Evolutionary conservation across 768 basidiomycete species (phyloP), one percentile per base, ranked within the genome.

Genomic region (Mycena latifolia): DNA sequence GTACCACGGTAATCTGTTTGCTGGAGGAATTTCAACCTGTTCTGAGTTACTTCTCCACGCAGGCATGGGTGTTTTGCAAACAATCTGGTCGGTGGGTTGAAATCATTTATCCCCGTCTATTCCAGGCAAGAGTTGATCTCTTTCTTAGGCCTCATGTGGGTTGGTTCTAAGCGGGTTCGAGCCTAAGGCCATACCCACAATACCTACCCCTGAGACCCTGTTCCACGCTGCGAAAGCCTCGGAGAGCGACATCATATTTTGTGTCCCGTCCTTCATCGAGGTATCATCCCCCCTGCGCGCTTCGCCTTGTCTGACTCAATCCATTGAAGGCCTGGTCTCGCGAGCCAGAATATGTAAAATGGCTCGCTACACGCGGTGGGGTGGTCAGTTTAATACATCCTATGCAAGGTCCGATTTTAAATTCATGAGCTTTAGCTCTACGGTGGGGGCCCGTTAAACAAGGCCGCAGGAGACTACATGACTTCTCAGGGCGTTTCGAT

Each of bases 391-490:
- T 52, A 50, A 11, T 55, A n/a, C 28, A 20, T n/a, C 27, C 12
- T 18, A 5, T 25, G 17, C 29, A 35, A n/a, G 9, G 6, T 55
- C 22, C 45, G 8, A 20, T 20, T 31, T 17, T 45, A 8, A 29
- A 7, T 20, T 18, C n/a, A 12, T 14, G 17, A 35, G 52, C 11
- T 18, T 62, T 12, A 84, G 83, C 25, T 69, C 0, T 82, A 71
- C 48, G 77, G 76, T 15, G 82, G 82, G 17, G 82, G 79, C 0
- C 76, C 80, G 5, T 57, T 84, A 3, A 77, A 78, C 20, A 69
- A 76, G 55, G 72, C 74, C 5, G 67, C 76, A 3, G 83, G 81
- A 0, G 77, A 83, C 22, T 57, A 52, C n/a, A 55, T 83, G 24
- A 70, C 70, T 3, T 61, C 70, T 7, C 66, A 76, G 20, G 82